Evolutionary conservation across 352 stramenopile genomes (phyloP), one percentile per base, ranked within the genome.

Genomic region (Discostella stelligera): DNA sequence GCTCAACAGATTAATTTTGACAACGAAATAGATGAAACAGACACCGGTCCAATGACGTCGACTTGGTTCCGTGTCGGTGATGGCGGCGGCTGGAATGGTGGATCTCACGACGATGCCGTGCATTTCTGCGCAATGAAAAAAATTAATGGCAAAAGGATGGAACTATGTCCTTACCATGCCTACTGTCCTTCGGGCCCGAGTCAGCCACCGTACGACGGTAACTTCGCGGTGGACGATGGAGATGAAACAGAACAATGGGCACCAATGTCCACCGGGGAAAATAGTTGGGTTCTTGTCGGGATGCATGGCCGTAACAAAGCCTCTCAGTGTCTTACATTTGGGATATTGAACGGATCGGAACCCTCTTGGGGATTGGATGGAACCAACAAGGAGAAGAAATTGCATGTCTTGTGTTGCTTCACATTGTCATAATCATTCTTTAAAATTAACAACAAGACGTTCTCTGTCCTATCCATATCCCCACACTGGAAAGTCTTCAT

Each of bases 211-310:
- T 54, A 75, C 13, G 37, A 37, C 27, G 56, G 70, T 7, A 41
- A 65, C 37, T 14, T 25, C 14, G 27, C 49, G 20, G 56, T 41
- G 20, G 41, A 10, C n/a, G 61, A 62, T 27, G 49, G 41, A 9
- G 20, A 39, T 20, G 75, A 83, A 11, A 44, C 37, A 44, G 76
- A 83, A 46, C 76, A 83, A 69, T 83, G 76, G 76, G 76, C 76
- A 18, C 76, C 76, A 32, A 70, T 56, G 16, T 74, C 48, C 6
- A 60, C 71, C 5, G 58, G 65, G 37, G 54, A 72, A 3, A 79
- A 83, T 68, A 53, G 75, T 49, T 83, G 76, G 76, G 44, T 83
- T 23, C 55, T 83, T 27, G 68, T 83, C 23, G 67, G 62, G 21
- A 54, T 63, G 21, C 56, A 70, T 10, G 65, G 21, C 16, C 25